These are phyloP conservation scores for Candida namnaoensis DNA, from an alignment of 805 yeast species.

Conservation along the genomic window DNA sequence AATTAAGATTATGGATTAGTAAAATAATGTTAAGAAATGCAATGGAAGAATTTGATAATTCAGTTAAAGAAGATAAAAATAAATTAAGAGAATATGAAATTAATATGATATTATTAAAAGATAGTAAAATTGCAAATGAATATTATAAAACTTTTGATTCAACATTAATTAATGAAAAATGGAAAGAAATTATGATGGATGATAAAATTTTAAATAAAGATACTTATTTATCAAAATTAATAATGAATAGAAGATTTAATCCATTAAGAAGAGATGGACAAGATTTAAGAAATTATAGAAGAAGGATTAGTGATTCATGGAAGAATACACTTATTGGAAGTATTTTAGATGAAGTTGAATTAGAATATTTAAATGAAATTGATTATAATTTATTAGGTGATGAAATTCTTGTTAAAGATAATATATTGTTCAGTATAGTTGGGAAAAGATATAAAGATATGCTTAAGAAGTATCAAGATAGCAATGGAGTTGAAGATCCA, in stretches of 20 bases:
- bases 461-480: too few species aligned
- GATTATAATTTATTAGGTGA: too few species aligned
- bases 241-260: constrained; percentile 3
- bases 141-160: constrained; percentile 22
- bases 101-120: neutral
- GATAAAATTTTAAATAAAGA: constrained; percentile 1
- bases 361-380: too few species aligned
- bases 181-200: constrained; percentile 19
- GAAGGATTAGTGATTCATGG: too few species aligned
- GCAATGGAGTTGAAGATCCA: too few species aligned
- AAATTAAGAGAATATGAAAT: constrained; percentile 2
- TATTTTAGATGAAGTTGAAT: too few species aligned
- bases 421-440: too few species aligned
- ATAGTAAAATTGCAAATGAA: constrained; percentile 22
- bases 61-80: constrained; percentile 20
- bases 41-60: constrained; percentile 11
- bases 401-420: too few species aligned
- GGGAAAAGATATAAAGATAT: too few species aligned
- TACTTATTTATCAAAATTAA: constrained; percentile 2
- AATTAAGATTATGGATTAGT: constrained; percentile 48
- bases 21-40: constrained; percentile 16
- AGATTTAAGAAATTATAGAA: too few species aligned
- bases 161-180: constrained; percentile 24
- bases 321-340: too few species aligned
- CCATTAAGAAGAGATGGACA: neutral